Base-by-base conservation (phyloP, 2,329 filamentous ascomycete species). In the Verticillium nonalfalfae region DNA sequence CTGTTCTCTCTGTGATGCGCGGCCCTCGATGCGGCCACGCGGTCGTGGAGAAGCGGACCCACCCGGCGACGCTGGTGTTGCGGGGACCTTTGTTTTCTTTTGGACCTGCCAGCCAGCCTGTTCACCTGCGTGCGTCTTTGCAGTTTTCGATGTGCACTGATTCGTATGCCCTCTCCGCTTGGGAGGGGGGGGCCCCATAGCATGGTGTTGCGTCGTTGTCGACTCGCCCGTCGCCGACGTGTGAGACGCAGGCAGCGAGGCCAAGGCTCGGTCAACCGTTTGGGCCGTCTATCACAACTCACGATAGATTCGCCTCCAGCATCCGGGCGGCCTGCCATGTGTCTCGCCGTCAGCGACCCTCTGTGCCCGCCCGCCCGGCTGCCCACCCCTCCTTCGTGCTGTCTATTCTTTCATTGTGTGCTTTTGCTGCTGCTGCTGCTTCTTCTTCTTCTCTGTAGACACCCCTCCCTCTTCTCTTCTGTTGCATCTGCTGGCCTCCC, bases 11-110 rank as follows among this genome's bases (percentile, higher is more conserved):
- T 58, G 56, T 58, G 56, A 40, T 40, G 56, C 18, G 56, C 38
- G 56, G 56, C 56, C 56, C 4, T 40, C 56, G 36, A 58, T 58
- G 56, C 56, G 56, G 38, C 56, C 56, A 58, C 56, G 56, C 56
- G 56, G 56, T 35, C 45, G 45, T 50, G 45, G 45, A 50, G 45
- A 50, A 21, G 18, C 45, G 45, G 45, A 50, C 45, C 45, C 45
- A 31, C 26, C 54, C 54, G 54, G 13, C 26, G 54, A 13, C 26
- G 54, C 9, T 34, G 54, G 33, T 56, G 33, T 34, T 56, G 54
- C 31, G 18, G 45, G 45, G n/a, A 21, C 45, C 13, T 9, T 40
- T 40, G 35, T 14, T 21, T 18, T 7, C 45, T 21, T 18, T 21
- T 10, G 4, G 26, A 26, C 26, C 26, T 26, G 26, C 26, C 26